Evolutionary conservation across 2,329 filamentous ascomycete species (phyloP), one percentile per base, ranked within the genome.

Genomic region (Colletotrichum musae): DNA sequence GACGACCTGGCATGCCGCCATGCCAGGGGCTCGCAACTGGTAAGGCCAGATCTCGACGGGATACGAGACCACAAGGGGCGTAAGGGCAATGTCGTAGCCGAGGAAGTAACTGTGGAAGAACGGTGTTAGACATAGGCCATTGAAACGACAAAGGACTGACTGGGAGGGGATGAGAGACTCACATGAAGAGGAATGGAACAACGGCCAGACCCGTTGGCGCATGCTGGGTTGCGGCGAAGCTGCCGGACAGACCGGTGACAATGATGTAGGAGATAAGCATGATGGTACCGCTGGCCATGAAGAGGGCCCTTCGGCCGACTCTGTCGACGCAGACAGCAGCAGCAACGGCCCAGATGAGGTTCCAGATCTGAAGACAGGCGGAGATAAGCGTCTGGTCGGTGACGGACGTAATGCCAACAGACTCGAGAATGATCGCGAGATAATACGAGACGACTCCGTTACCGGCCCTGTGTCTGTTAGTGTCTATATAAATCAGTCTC

Each of bases 371-470:
- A 5, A 68, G 58, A 26, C 58, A 68, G 26, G 41, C 64, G 13
- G 58, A 63, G 73, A 84, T 83, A 39, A 80, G 71, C 21, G 78
- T 79, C 74, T 84, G 81, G 2, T 76, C 75, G 32, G 77, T 73
- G 6, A 78, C 71, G 15, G 79, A 75, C 0, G 76, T 80, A 71
- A 82, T 79, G 47, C 64, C 64, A 5, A 63, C 64, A n/a, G 58
- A 66, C 39, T 79, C 71, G 16, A 83, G 74, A 26, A 83, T 77
- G 21, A 77, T 73, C 36, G 74, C 72, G 48, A 83, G 75, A 58
- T 82, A 83, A 72, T 83, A 83, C 1, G 75, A 79, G 16, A 83
- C 76, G 1, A 84, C 70, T 1, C 78, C 81, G 70, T 73, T 74
- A 21, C 76, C 21, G n/a, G 47, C 12, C 12, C 75, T 10, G 13